Evolutionary conservation across 2,329 filamentous ascomycete genomes (phyloP), one percentile per base, ranked within the genome.

Genomic region (Chalaropsis ovoidea): DNA sequence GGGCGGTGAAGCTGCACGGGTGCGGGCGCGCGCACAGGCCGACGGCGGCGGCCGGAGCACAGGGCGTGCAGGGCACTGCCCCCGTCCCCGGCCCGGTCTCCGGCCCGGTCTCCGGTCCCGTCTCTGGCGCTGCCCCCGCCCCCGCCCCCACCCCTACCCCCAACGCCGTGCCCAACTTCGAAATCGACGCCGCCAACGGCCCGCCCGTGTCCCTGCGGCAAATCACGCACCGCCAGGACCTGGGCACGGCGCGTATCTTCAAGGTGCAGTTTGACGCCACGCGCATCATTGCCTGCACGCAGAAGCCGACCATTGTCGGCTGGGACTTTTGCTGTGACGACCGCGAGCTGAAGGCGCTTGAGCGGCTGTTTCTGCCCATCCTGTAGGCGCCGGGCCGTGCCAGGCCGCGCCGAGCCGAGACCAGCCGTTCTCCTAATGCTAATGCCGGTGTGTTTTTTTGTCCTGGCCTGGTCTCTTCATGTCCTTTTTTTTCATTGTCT

Each of bases 251-350:
- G 7, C 77, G 94, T 27, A 89, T 99, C 2, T 99, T 97, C 79
- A 99, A 99, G 76, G 80, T 97, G 43, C 94, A 99, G 74, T 99
- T 96, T 70, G 94, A 99, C 73, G 89, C 91, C 0, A 83, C 91
- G 24, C 86, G 92, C 71, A 95, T 99, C 70, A 88, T 99, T 65
- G 96, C 92, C 77, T 96, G 93, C 73, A 94, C 89, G 69, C 92
- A 97, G 74, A 90, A 94, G 66, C 86, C 86, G 47, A 85, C 88
- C 17, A 97, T 99, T 72, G 90, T 97, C 0, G 94, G 92, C 0
- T 99, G 94, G 94, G 94, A 99, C 75, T 99, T 97, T 80, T 94
- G 91, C 67, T 90, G 91, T 70, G 87, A 85, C 3, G 92, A 99
- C 69, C 76, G 82, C 65, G 88, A 95, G 70, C 82, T 96, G 64